These are phyloP conservation scores for Hyphopichia buzzinii DNA, from an alignment of 1,139 yeast species.

Conservation along the genomic window DNA sequence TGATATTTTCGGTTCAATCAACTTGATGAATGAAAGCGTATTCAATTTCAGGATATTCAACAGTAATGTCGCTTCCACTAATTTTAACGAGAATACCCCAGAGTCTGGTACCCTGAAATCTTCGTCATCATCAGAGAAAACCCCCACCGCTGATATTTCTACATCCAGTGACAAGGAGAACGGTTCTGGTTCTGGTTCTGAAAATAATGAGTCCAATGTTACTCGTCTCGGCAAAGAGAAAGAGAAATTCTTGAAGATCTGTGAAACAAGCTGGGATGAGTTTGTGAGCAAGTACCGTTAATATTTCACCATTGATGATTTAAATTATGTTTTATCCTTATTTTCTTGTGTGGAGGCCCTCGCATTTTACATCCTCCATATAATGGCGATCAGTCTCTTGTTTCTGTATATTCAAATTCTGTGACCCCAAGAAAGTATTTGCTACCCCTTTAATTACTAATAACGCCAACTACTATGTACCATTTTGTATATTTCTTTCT, in stretches of 20 bases:
- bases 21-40: slow-evolving; percentile 42
- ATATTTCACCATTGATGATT: no score
- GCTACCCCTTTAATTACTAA: no score
- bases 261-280: slow-evolving; percentile 58
- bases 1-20: slow-evolving; percentile 43
- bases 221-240: slow-evolving; percentile 30
- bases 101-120: neutral
- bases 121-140: neutral
- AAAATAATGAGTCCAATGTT: slow-evolving; percentile 4
- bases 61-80: neutral
- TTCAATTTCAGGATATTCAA: slow-evolving; percentile 43
- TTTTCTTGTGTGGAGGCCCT: no score
- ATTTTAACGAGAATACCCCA: neutral
- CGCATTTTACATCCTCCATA: no score
- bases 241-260: slow-evolving; percentile 48
- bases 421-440: no score
- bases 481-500: no score
- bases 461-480: no score
- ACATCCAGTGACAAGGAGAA: slow-evolving; percentile 7
- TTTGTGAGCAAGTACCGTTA: slow-evolving; percentile 17
- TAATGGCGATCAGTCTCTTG: no score
- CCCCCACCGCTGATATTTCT: slow-evolving; percentile 6
- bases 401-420: no score
- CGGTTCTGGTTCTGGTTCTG: neutral
- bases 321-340: no score